Base-by-base conservation (phyloP, 495 filamentous ascomycete genomes). In the Penicillium longicatenatum region DNA sequence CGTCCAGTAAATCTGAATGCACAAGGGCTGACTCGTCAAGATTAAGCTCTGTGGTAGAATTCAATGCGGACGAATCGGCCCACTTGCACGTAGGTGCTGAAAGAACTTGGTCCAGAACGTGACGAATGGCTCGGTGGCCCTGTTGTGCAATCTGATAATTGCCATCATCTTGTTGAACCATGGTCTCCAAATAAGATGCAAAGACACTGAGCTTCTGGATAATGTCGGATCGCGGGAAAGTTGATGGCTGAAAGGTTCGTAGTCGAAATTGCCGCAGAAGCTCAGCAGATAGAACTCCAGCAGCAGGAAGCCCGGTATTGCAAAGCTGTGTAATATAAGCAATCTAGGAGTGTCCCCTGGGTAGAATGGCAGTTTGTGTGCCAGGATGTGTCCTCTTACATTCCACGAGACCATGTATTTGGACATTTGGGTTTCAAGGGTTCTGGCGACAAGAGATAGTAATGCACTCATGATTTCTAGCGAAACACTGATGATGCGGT, bases 181-280 rank as follows among this genome's bases (percentile, higher is more conserved):
- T 56, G 5, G 58, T 65, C 8, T 66, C 64, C 5, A 74, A 33
- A 30, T 71, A 51, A 4, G 68, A 63, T 0, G 64, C 61, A 50
- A 86, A 82, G 45, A 85, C 72, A 46, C 79, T 84, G 2, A 87
- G 75, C 46, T 82, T 81, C 55, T 86, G 84, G 17, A 86, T 82
- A n/a, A 82, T 77, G 46, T 83, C 78, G 0, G 84, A 85, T 12
- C 82, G 76, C 0, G 82, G 77, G 6, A 80, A 68, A 54, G 19
- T 16, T 11, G 31, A 24, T 14, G 17, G 12, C 11, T 51, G 14
- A 26, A 0, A 43, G 22, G 7, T 16, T 42, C 21, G 46, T 17
- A 10, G 24, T 11, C 20, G 24, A 31, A 24, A 51, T 20, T 9
- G 52, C 16, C 65, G 68, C 1, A 84, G 70, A 9, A 87, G 72